Evolutionary conservation across 75 land plant genomes (phyloP), one percentile per base, ranked within the genome.

Genomic region (Sequoiadendron giganteum): DNA sequence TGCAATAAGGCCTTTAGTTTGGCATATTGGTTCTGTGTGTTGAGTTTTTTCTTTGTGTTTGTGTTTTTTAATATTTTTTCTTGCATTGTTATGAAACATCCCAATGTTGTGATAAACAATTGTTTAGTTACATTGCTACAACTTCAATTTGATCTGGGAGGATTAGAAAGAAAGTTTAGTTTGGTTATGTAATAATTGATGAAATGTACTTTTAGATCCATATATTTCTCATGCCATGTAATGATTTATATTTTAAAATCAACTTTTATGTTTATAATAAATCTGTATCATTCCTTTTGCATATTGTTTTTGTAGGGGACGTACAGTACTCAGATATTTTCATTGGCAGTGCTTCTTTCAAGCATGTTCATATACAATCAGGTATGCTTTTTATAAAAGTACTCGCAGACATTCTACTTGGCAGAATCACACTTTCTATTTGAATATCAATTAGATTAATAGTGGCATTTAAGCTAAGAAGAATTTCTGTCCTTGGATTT

Each of bases 351-450:
- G 36, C 95, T 98, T 11, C 90, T 98, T 75, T 98, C 99, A 15
- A 98, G 99, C 89, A 95, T 98, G 99, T 98, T 98, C 81, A 92
- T 98, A 8, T 98, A 98, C 91, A 98, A 98, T 76, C 99, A 98
- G 98, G 99, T 96, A 52, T 14, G 91, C 30, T 42, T 34, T 78
- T 42, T 82, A 2, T 34, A 3, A 10, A 14, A 78, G n/a, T 10
- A 32, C n/a, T 39, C 30, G n/a, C 10, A 55, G 11, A 1, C 30
- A 73, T 76, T 84, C 83, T 80, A 38, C 49, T 43, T 3, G 49
- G 49, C 13, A 81, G 11, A 42, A 45, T 42, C 25, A 10, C 48
- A 42, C 18, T 19, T 21, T 40, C 19, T 39, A 21, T 9, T 2
- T 80, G 83, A 40, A 40, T 25, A 38, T 40, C 39, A 10, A 14